A percentile compares a stretch with the other conserved stretches of the same genome.
These are phyloP conservation scores for Fusarium pseudonygamai DNA, from an alignment of 2,329 filamentous ascomycete genomes.

Conservation along the genomic window DNA sequence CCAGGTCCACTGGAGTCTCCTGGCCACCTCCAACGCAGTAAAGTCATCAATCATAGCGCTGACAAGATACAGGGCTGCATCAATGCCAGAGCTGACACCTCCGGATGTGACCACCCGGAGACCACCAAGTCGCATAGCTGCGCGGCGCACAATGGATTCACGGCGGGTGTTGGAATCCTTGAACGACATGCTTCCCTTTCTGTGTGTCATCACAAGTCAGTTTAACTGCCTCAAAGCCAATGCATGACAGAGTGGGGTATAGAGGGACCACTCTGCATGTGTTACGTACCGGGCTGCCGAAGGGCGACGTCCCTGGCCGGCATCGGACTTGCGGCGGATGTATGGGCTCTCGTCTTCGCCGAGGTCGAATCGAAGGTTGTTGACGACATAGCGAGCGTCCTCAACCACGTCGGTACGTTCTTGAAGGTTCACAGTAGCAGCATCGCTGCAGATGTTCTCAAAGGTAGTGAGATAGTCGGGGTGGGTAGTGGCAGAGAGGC, in stretches of 20 bases:
- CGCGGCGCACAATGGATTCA: conserved; percentile 82
- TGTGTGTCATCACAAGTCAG: conserved; percentile 46
- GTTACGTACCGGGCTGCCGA: conserved; percentile 67
- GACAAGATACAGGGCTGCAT: conserved; percentile 86
- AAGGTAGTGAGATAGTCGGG: conserved; percentile 82
- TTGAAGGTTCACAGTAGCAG: conserved; percentile 72
- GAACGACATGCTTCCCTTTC: conserved; percentile 86
- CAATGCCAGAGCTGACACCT: conserved; percentile 81
- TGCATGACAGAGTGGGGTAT: conserved; percentile 40
- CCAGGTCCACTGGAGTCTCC: conserved; percentile 84
- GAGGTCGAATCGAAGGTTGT: conserved; percentile 88
- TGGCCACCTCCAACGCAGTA: conserved; percentile 77
- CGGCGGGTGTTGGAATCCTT: conserved; percentile 78
- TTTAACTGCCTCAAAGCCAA: conserved; percentile 36
- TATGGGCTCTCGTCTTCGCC: conserved; percentile 86
- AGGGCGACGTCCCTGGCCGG: conserved; percentile 61
- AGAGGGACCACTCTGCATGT: conserved; percentile 8
- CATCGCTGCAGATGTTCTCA: conserved; percentile 82
- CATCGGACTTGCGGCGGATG: conserved; percentile 78
- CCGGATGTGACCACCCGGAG: conserved; percentile 82
- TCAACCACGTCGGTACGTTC: conserved; percentile 87
- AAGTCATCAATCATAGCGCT: conserved; percentile 83
- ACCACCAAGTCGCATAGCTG: conserved; percentile 75
- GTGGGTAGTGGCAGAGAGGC: conserved; percentile 83
- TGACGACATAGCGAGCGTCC: conserved; percentile 84